Conservation (phyloP, 106 monocot genomes). For the Gastrodia elata region DNA sequence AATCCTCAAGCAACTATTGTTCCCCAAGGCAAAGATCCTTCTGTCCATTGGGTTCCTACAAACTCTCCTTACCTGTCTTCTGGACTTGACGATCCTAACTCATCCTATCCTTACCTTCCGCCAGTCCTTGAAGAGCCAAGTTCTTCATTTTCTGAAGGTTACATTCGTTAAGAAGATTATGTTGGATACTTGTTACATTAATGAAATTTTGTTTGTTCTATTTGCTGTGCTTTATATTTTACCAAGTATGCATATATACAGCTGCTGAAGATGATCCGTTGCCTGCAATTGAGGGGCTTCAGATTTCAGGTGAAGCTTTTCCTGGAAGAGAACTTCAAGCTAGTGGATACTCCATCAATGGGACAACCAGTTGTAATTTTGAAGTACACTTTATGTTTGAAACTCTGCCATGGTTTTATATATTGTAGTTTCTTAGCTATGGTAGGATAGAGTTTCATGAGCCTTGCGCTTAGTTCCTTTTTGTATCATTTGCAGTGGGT, state of each 20-base stretch:
- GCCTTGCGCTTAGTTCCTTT: neutral
- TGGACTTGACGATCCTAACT: conserved; percentile 47
- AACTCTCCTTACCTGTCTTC: conserved; percentile 39
- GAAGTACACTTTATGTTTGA: conserved; percentile 34
- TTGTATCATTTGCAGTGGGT: conserved; percentile 46
- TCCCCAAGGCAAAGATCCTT: conserved; percentile 28
- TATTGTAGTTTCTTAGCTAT: neutral
- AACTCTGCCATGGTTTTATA: neutral
- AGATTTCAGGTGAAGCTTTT: conserved; percentile 90
- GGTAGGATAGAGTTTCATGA: neutral
- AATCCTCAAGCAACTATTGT: conserved; percentile 27
- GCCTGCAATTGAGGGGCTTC: conserved; percentile 85
- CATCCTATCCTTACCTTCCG: conserved; percentile 71
- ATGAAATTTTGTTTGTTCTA: conserved; percentile 1
- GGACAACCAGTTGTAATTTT: conserved; percentile 96
- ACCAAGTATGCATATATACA: conserved; percentile 17
- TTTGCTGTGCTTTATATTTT: conserved; percentile 2
- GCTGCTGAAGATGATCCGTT: conserved; percentile 96
- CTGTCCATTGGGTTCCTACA: conserved; percentile 37
- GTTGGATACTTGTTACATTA: neutral
- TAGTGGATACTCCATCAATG: conserved; percentile 80
- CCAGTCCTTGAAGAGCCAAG: conserved; percentile 84
- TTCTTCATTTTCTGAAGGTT: conserved; percentile 99
- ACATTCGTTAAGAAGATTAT: neutral
- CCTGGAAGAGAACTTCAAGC: conserved; percentile 89